Base-by-base conservation (phyloP, 1,284 basidiomycete genomes). In the Leccinum fuscescens region DNA sequence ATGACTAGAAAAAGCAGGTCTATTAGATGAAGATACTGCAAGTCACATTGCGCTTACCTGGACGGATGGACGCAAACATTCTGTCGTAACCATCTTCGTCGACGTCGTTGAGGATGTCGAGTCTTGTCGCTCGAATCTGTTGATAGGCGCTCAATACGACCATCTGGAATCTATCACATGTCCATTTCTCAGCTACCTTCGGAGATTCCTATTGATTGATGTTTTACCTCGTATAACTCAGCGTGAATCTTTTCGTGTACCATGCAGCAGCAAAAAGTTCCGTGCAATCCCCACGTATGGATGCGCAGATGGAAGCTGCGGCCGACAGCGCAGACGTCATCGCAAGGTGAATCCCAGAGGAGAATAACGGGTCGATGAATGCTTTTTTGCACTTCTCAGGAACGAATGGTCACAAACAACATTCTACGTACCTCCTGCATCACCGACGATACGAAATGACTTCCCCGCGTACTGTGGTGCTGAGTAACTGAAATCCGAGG, bases 401-500 rank as follows among this genome's bases (percentile, higher is more conserved):
- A 54, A 46, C 22, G 6, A 15, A 39, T 33, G 4, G 8, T 37
- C 39, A 17, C n/a, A 12, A 12, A 44, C 1, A 24, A 27, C 50
- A 46, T 53, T 56, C 9, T 12, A 37, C 61, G 22, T 49, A 88
- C 89, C 86, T 65, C 86, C 89, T 2, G 90, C 89, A 69, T 92
- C 90, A 5, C 89, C 89, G 15, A 87, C 73, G 49, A 91, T 81
- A 58, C 89, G 79, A 66, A 81, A 90, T 3, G 79, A 76, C 17
- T 74, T 72, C 0, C 86, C 87, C 9, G 83, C 84, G 65, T 91
- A 90, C 3, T 71, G 75, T 15, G 80, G 72, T 2, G 89, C 85
- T 7, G 85, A 85, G 70, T 92, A 91, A 67, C 86, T 89, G 66
- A 84, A 92, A 70, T 92, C 88, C 71, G 72, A 83, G 65, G 74